Evolutionary conservation across 768 basidiomycete species (phyloP).

Genomic region (Nidula microcarpa): DNA sequence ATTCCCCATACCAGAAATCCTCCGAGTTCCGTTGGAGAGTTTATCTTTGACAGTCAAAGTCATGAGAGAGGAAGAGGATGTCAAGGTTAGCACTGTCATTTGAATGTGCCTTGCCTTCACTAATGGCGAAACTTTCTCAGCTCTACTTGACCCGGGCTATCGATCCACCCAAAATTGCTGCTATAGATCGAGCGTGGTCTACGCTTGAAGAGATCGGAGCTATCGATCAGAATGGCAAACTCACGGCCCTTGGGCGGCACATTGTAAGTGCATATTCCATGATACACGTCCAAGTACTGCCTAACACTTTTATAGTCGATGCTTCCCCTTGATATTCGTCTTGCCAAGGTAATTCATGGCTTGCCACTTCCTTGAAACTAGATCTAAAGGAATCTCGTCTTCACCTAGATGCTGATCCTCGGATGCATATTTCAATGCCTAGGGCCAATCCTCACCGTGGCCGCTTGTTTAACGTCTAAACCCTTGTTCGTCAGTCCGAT

Average conservation of each 20-base stretch:
- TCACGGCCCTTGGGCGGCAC: conserved; percentile 83
- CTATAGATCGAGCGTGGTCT: conserved; percentile 75
- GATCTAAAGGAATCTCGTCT: background rate
- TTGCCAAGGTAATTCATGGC: conserved; percentile 63
- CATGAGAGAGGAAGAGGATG: conserved; percentile 72
- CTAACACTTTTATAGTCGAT: conserved; percentile 45
- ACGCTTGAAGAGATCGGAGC: conserved; percentile 79
- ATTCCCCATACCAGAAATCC: conserved; percentile 85
- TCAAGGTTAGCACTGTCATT: conserved; percentile 44
- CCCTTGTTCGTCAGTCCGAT: conserved; percentile 80
- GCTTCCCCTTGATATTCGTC: conserved; percentile 83
- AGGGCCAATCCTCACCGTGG: conserved; percentile 77
- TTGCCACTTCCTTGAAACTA: background rate
- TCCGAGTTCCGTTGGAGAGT: conserved; percentile 81
- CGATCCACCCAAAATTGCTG: conserved; percentile 72
- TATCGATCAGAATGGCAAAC: conserved; percentile 52
- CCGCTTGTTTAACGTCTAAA: conserved; percentile 82
- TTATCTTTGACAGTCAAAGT: conserved; percentile 81
- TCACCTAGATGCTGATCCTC: conserved; percentile 78
- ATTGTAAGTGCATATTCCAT: conserved; percentile 40
- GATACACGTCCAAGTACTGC: conserved; percentile 1
- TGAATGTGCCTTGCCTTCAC: no score
- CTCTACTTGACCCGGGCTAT: conserved; percentile 71
- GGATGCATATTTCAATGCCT: conserved; percentile 82
- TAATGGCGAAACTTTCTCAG: conserved; percentile 23